A percentile compares a stretch with the other conserved stretches of the same genome.
phyloP scores from a whole-genome alignment of 441 rosid genomes.

The Populus tomentosa region DNA sequence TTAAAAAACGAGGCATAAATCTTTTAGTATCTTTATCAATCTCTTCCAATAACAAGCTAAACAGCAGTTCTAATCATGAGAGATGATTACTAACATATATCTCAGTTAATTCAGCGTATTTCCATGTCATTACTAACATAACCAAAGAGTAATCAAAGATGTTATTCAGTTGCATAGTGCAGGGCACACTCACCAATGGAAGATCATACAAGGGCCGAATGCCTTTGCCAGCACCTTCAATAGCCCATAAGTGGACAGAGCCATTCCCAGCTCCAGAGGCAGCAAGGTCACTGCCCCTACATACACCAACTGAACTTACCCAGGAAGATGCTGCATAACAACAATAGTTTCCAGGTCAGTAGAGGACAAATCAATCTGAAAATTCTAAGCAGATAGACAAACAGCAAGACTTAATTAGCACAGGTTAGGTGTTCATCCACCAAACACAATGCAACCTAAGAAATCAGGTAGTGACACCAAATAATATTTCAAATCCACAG shows the following conservation, averaged over 20 bases:
- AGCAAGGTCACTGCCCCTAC: conserved; percentile 90
- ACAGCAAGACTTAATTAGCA: neutral
- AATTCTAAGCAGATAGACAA: neutral
- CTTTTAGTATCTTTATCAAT: neutral
- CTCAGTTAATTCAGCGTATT: neutral
- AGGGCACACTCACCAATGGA: conserved; percentile 57
- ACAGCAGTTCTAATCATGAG: neutral
- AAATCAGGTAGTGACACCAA: neutral
- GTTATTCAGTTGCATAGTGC: neutral
- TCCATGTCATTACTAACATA: neutral
- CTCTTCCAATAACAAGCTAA: neutral
- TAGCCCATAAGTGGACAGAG: conserved; percentile 63
- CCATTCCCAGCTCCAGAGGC: conserved; percentile 99
- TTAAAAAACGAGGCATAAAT: neutral
- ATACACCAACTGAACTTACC: conserved; percentile 72
- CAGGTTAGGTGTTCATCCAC: neutral
- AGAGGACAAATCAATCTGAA: conserved; percentile 8
- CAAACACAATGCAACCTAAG: neutral
- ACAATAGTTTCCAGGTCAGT: conserved; percentile 17
- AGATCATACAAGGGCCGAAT: conserved; percentile 58
- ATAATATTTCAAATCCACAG: neutral
- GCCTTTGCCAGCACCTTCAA: conserved; percentile 46
- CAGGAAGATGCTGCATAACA: conserved; percentile 60
- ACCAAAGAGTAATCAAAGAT: neutral
- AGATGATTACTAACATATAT: neutral